Evolutionary conservation across 139 green algal species (phyloP).

Genomic region (Klebsormidium nitens): DNA sequence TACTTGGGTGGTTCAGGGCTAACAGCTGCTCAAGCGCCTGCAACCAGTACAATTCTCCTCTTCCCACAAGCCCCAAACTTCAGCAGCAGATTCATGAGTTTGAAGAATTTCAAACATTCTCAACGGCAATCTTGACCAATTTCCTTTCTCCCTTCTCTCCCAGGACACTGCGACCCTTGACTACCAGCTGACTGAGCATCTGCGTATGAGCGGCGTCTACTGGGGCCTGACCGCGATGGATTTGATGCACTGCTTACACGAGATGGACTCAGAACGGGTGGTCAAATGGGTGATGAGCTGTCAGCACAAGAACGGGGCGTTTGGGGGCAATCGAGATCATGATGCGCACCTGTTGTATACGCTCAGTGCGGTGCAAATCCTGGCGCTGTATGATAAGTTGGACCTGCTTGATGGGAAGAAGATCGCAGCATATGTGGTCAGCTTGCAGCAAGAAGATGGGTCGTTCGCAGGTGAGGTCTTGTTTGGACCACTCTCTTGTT

Average conservation of each 20-base stretch:
- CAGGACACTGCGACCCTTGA: conserved; percentile 46
- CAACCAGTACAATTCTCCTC: neutral
- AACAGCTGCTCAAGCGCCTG: neutral
- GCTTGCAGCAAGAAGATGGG: conserved; percentile 81
- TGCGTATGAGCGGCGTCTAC: conserved; percentile 94
- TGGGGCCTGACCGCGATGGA: conserved; percentile 89
- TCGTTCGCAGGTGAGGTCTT: too few species aligned
- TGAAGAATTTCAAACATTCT: neutral
- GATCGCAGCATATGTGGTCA: conserved; percentile 56
- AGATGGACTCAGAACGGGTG: conserved; percentile 59
- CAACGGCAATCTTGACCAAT: neutral
- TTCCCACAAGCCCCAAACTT: neutral
- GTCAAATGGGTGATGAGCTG: conserved; percentile 59
- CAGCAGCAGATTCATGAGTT: neutral
- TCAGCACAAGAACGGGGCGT: conserved; percentile 44
- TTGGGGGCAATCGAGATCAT: conserved; percentile 77
- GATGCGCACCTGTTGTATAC: conserved; percentile 96
- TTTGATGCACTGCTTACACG: conserved; percentile 59
- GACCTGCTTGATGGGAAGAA: conserved; percentile 65
- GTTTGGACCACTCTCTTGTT: too few species aligned
- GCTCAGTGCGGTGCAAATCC: conserved; percentile 88
- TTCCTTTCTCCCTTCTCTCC: neutral
- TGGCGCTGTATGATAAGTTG: conserved; percentile 77
- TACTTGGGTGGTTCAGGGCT: neutral
- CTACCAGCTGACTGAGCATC: conserved; percentile 86